Evolutionary conservation across 2,329 filamentous ascomycete genomes (phyloP), one percentile per base, ranked within the genome.

Genomic region (Colletotrichum somersetense): DNA sequence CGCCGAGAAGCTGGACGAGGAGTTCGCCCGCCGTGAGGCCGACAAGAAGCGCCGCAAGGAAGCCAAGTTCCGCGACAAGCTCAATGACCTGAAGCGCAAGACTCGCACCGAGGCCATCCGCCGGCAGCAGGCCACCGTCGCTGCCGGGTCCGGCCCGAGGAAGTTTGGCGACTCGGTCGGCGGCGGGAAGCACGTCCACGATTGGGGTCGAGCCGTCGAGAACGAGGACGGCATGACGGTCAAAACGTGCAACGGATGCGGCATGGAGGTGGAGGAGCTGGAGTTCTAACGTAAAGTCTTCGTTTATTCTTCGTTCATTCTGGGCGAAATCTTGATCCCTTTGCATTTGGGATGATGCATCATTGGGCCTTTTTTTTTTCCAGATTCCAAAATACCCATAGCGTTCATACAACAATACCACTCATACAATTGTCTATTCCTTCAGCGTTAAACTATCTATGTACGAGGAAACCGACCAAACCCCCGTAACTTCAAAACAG

Each of bases 41-140:
- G 92, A 96, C 66, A 95, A 94, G 82, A 97, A 97, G 83, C 89
- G 88, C 59, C 87, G 94, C 64, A 97, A 97, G 78, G 95, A 98
- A 80, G 91, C 91, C 77, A 97, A 97, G 81, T 98, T 98, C 82
- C 94, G 93, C 79, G 91, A 90, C 71, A 97, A 97, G 84, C 85
- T 99, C 44, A 87, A 93, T 7, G 95, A 98, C 65, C 80, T 99
- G 74, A 99, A 98, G 86, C 95, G 96, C 82, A 91, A 95, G 80
- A 99, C 96, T 16, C 87, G 95, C 57, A 95, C 97, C 0, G 96
- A 98, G 76, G 94, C 95, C 0, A 97, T 96, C 77, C 89, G 95
- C 67, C 85, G 95, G 62, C 91, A 91, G 76, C 87, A 90, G 66
- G 89, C 88, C 67, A 86, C 87, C 4, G 82, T 80, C 1, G 83